Evolutionary conservation across 768 basidiomycete genomes (phyloP), one percentile per base, ranked within the genome.

Genomic region (Lactarius quietus): DNA sequence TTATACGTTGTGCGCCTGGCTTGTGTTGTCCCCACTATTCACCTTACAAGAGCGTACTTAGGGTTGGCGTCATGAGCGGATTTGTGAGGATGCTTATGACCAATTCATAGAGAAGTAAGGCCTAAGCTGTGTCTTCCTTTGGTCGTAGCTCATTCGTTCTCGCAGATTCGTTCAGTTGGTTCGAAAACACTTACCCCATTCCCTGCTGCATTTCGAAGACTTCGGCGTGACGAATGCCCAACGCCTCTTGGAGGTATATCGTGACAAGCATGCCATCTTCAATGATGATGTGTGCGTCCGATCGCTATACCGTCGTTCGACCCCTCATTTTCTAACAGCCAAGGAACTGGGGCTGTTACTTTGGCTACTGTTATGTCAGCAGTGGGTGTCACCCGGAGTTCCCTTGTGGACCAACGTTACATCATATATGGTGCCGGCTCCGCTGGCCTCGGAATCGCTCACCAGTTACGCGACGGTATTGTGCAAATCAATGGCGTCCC

Each of bases 141-240:
- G 17, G 20, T 10, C 43, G 7, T 26, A 23, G n/a, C 31, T 48
- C 45, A 45, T 28, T 28, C 41, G 54, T 17, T 2, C 63, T 29
- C 53, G 20, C 66, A 89, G 88, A 70, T 91, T 94, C 70, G 85
- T 93, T 3, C 86, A 88, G 68, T 79, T 93, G 14, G 85, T 93
- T 8, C 81, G 86, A 54, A 92, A 92, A 72, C 74, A 92, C 72
- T 81, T 83, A 67, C 88, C 89, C 0, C 77, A 82, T 63, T 77
- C 81, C 71, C 79, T 93, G 4, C 76, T 91, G 4, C 92, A 95
- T 72, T 93, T 94, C 62, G 92, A 95, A 72, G 92, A 94, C 70
- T 93, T 93, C 66, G 91, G 91, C 4, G 85, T 90, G 3, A 81
- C 81, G 33, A 93, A 93, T 67, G 92, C 92, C 0, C 84, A 89